Evolutionary conservation across 1,284 basidiomycete genomes (phyloP).

Genomic region (Tylopilus orsonianus): DNA sequence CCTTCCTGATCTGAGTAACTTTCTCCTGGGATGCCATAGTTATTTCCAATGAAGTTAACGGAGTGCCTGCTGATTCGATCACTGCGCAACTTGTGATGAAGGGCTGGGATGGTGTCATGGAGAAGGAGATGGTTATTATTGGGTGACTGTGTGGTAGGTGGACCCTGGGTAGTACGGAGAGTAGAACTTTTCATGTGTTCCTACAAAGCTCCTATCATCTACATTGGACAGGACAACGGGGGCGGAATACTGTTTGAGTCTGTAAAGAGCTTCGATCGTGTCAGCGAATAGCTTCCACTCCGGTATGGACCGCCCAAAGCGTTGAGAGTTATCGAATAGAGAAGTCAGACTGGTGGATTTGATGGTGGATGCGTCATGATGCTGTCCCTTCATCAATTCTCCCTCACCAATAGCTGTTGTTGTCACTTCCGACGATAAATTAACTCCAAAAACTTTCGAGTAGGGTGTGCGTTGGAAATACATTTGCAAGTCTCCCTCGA

Average conservation of each 20-base stretch:
- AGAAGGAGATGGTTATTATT: constrained; percentile 58
- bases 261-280: constrained; percentile 55
- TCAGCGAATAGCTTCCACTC: constrained; percentile 69
- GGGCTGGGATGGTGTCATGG: constrained; percentile 60
- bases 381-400: background rate
- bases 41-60: constrained; percentile 41
- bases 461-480: constrained; percentile 61
- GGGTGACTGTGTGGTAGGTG: constrained; percentile 41
- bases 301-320: constrained; percentile 59
- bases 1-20: constrained; percentile 20
- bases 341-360: constrained; percentile 15
- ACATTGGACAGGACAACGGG: constrained; percentile 75
- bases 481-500: constrained; percentile 58
- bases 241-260: constrained; percentile 60
- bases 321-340: constrained; percentile 16
- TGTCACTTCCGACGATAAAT: constrained; percentile 33
- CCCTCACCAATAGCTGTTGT: background rate
- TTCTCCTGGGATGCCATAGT: background rate
- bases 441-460: constrained; percentile 50
- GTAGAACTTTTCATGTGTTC: constrained; percentile 59
- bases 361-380: constrained; percentile 9
- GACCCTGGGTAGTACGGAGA: constrained; percentile 33
- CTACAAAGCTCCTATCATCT: constrained; percentile 60
- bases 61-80: constrained; percentile 63
- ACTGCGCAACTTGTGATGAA: constrained; percentile 47